These are phyloP conservation scores for Aspergillus latus DNA, from an alignment of 2,329 filamentous ascomycete species.

Conservation along the genomic window DNA sequence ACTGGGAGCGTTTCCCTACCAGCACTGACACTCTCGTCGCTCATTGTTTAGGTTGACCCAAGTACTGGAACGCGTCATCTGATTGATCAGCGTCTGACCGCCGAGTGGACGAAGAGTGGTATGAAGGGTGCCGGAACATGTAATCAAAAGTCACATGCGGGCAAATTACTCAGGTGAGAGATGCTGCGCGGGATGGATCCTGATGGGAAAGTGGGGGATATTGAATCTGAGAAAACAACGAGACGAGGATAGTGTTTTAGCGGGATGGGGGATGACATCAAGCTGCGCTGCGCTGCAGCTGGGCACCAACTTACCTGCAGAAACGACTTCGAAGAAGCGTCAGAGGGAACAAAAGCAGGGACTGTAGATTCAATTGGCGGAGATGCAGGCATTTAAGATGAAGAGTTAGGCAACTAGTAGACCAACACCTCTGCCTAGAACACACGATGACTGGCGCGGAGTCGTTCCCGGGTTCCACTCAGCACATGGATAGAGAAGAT, in stretches of 20 bases:
- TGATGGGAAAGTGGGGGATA: background rate
- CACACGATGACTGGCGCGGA: background rate
- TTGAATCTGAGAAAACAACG: background rate
- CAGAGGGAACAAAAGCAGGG: background rate
- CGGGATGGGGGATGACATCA: background rate
- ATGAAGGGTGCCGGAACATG: background rate
- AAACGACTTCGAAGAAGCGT: background rate
- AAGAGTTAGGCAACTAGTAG: background rate
- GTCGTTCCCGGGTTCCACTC: background rate
- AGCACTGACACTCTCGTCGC: conserved; percentile 19
- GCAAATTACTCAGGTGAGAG: background rate
- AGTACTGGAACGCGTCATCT: conserved; percentile 24
- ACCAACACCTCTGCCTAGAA: background rate
- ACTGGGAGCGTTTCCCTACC: conserved; percentile 20
- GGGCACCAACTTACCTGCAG: background rate
- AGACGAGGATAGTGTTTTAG: background rate
- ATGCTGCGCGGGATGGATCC: background rate
- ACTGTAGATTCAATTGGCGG: background rate
- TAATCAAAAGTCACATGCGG: background rate
- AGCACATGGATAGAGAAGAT: background rate
- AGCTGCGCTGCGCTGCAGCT: background rate
- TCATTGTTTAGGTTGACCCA: conserved; percentile 20
- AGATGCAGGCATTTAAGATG: background rate
- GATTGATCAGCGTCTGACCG: conserved; percentile 13
- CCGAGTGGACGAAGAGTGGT: background rate